These are phyloP conservation scores for Penicillium simplicissimum DNA, from an alignment of 495 filamentous ascomycete species.

Conservation along the genomic window DNA sequence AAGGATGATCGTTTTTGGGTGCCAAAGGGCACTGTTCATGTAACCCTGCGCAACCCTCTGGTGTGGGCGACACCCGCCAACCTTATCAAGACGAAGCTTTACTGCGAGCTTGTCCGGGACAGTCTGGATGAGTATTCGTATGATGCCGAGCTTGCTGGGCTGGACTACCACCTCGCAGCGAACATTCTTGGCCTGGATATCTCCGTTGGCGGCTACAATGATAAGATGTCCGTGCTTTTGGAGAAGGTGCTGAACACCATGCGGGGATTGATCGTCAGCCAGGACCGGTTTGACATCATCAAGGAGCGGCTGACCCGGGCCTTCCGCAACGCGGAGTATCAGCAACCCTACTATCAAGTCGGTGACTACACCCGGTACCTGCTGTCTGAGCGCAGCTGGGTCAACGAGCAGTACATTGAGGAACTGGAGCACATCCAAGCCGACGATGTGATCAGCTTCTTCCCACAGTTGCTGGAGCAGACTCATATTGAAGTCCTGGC, in stretches of 20 bases:
- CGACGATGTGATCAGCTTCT: conserved; percentile 74
- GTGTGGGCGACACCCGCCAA: conserved; percentile 75
- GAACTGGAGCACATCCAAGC: conserved; percentile 74
- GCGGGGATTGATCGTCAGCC: conserved; percentile 77
- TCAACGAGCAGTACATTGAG: conserved; percentile 76
- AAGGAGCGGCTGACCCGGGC: conserved; percentile 78
- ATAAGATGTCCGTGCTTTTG: conserved; percentile 88
- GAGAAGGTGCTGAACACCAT: conserved; percentile 89
- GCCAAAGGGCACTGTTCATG: conserved; percentile 82
- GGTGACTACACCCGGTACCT: conserved; percentile 83
- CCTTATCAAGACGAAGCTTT: conserved; percentile 74
- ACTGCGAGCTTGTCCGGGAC: conserved; percentile 85
- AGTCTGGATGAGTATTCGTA: conserved; percentile 94
- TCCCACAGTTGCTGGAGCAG: conserved; percentile 77
- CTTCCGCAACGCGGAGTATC: conserved; percentile 82
- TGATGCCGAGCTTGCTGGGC: conserved; percentile 88
- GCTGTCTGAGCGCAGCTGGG: conserved; percentile 70
- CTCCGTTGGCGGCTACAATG: conserved; percentile 87
- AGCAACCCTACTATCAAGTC: conserved; percentile 87
- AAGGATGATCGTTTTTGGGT: conserved; percentile 99
- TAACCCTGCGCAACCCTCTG: conserved; percentile 77
- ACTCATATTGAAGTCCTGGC: conserved; percentile 84
- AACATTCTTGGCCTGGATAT: conserved; percentile 75
- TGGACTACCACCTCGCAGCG: conserved; percentile 76
- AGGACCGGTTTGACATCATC: conserved; percentile 86